phyloP scores from a whole-genome alignment of 345 rosid genomes.

The Gossypium thurberi region DNA sequence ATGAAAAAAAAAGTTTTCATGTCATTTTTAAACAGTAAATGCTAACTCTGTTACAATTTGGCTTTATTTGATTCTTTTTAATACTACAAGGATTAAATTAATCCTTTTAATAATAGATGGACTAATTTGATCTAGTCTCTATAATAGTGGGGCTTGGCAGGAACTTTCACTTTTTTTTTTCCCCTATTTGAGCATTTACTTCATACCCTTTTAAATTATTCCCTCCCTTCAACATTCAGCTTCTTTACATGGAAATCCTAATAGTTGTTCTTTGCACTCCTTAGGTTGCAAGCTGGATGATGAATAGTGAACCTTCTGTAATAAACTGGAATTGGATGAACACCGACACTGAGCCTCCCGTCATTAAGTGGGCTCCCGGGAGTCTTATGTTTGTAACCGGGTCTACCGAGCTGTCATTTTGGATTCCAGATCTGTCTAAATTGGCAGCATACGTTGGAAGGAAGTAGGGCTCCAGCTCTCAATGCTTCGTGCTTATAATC shows the following conservation, averaged over 20 bases:
- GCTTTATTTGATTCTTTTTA: too few species aligned
- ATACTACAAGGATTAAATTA: too few species aligned
- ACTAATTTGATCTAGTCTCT: too few species aligned
- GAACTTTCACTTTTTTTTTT: background rate
- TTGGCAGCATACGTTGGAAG: slow-evolving; percentile 78
- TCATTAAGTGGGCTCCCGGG: slow-evolving; percentile 94
- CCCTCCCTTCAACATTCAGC: background rate
- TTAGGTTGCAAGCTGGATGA: slow-evolving; percentile 87
- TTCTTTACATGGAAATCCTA: background rate
- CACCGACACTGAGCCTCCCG: slow-evolving; percentile 63
- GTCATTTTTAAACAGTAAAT: too few species aligned
- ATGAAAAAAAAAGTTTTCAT: too few species aligned
- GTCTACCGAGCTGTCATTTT: slow-evolving; percentile 75
- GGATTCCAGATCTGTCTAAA: slow-evolving; percentile 86
- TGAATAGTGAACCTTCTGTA: slow-evolving; percentile 62
- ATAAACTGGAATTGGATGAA: slow-evolving; percentile 87
- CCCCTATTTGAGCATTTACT: background rate
- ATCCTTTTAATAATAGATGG: too few species aligned
- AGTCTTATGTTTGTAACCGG: slow-evolving; percentile 89
- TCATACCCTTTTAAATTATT: background rate
- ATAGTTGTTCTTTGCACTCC: slow-evolving; percentile 5
- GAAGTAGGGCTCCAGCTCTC: slow-evolving; percentile 26
- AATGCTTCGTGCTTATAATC: background rate
- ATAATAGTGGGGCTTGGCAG: too few species aligned
- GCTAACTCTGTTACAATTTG: too few species aligned